Conservation (phyloP, 441 rosid genomes). For the Eutrema salsugineum region DNA sequence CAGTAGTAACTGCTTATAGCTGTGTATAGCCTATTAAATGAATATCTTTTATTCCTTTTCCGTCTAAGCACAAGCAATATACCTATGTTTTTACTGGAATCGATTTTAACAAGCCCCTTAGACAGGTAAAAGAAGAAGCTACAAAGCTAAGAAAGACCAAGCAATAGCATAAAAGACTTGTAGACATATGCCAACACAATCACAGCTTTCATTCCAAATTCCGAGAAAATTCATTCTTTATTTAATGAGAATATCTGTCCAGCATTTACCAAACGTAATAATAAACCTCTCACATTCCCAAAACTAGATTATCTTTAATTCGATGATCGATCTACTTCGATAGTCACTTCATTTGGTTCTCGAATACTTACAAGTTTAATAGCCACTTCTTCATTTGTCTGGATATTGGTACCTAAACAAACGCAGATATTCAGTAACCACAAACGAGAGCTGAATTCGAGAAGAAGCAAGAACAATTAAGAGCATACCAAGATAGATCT, state of each 20-base stretch:
- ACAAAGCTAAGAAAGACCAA: conserved; percentile 1
- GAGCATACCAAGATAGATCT: conserved; percentile 38
- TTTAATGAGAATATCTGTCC: background rate
- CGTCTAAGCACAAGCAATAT: background rate
- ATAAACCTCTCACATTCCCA: conserved; percentile 2
- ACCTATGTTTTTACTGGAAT: background rate
- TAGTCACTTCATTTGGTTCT: background rate
- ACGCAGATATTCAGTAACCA: background rate
- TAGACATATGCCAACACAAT: conserved; percentile 2
- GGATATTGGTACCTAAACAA: conserved; percentile 39
- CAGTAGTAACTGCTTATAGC: background rate
- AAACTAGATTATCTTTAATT: background rate
- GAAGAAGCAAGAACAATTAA: background rate
- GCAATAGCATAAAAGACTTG: background rate
- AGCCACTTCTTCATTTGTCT: conserved; percentile 52
- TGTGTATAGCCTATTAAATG: background rate
- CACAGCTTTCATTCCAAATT: conserved; percentile 11
- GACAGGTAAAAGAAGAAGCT: conserved; percentile 3
- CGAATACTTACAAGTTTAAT: conserved; percentile 45
- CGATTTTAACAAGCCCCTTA: background rate
- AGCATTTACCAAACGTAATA: background rate
- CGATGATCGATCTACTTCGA: conserved; percentile 6
- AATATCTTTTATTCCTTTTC: background rate
- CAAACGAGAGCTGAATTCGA: background rate
- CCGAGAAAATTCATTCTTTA: background rate